A percentile compares a stretch with the other conserved stretches of the same genome.
phyloP scores from a whole-genome alignment of 163 green algal species.

The Trebouxiophyceae sp. region DNA sequence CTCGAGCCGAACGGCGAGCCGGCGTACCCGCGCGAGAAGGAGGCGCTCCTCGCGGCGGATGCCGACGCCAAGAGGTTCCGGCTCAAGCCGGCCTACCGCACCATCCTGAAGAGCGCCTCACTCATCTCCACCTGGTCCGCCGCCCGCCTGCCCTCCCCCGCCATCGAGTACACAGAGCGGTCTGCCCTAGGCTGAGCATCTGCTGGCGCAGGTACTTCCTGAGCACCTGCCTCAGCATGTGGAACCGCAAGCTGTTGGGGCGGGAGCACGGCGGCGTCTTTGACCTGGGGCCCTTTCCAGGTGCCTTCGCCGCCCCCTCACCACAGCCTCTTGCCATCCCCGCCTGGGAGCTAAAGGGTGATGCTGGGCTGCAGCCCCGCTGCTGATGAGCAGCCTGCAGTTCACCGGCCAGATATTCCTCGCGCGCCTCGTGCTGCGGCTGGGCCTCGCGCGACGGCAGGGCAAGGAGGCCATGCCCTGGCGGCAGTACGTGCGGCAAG shows the following conservation, averaged over 20 bases:
- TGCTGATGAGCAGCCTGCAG: slow-evolving; percentile 74
- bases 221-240: slow-evolving; percentile 68
- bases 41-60: too few species aligned
- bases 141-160: neutral
- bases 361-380: slow-evolving; percentile 35
- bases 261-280: slow-evolving; percentile 60
- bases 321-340: neutral
- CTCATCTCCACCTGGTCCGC: slow-evolving; percentile 5
- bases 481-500: slow-evolving; percentile 48
- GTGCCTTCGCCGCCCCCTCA: slow-evolving; percentile 20
- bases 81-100: neutral
- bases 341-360: neutral
- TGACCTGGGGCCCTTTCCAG: slow-evolving; percentile 63
- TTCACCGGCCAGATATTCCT: slow-evolving; percentile 70
- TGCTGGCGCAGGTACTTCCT: slow-evolving; percentile 67
- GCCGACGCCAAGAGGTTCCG: neutral
- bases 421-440: slow-evolving; percentile 36
- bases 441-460: slow-evolving; percentile 34
- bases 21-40: too few species aligned
- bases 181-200: neutral
- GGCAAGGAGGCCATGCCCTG: slow-evolving; percentile 28
- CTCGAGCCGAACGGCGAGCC: too few species aligned
- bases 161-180: neutral
- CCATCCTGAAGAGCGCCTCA: neutral
- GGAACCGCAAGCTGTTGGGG: slow-evolving; percentile 74